phyloP scores from a whole-genome alignment of 148 eudicot species.

The Cornus controversa region DNA sequence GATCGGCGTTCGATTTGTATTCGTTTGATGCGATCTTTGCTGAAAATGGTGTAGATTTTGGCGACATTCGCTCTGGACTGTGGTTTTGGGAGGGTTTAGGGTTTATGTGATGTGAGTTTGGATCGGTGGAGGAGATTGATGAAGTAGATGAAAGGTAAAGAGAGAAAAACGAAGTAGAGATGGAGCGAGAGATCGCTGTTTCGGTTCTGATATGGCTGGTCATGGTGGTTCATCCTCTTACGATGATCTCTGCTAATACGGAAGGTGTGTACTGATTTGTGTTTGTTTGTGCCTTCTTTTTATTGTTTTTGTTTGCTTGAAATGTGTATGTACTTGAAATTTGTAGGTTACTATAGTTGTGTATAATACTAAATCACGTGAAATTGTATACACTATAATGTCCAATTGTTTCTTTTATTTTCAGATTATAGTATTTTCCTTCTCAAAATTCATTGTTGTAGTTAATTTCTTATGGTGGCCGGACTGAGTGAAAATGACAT shows the following conservation, averaged over 20 bases:
- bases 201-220: slow-evolving; percentile 30
- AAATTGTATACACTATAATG: too few species aligned
- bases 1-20: slow-evolving; percentile 16
- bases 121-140: slow-evolving; percentile 22
- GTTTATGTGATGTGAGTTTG: slow-evolving; percentile 17
- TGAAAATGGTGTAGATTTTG: slow-evolving; percentile 6
- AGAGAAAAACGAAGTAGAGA: slow-evolving; percentile 12
- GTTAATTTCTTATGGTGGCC: neutral
- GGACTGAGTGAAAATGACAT: neutral
- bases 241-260: slow-evolving; percentile 48
- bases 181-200: slow-evolving; percentile 31
- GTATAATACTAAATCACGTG: too few species aligned
- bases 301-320: neutral
- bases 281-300: neutral
- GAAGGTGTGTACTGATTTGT: slow-evolving; percentile 44
- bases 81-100: slow-evolving; percentile 19
- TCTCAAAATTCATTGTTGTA: neutral
- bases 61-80: neutral
- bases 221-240: slow-evolving; percentile 35
- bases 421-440: neutral
- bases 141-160: slow-evolving; percentile 22
- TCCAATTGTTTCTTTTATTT: neutral
- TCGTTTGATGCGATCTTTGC: neutral
- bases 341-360: neutral
- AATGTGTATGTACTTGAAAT: neutral